Base-by-base conservation (phyloP, 139 green algal species). In the Chlorella sp. region DNA sequence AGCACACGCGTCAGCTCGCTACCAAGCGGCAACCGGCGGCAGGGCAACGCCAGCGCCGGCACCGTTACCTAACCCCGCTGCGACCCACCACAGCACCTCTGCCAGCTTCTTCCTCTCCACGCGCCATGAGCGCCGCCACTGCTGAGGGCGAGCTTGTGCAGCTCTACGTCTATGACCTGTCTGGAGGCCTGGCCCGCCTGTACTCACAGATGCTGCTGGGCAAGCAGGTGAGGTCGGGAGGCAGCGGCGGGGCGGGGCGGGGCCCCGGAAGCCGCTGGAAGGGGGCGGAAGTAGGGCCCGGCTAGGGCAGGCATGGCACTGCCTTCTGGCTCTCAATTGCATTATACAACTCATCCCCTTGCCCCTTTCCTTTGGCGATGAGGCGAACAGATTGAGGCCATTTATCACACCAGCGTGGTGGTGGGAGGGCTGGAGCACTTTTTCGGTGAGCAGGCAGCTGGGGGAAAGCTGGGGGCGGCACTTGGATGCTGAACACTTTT, bases 151-250 rank as follows among this genome's bases (percentile, higher is more conserved):
- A 92, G 9, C 76, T 79, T 34, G 96, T 98, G 0, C 91, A 96
- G 64, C 90, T 98, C 2, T 93, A 97, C 36, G 92, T 98, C 0
- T 98, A 98, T 77, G 97, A 98, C 85, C 84, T 98, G 0, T 95
- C 88, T 26, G 68, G 93, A 3, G 97, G 97, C 7, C 84, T 99
- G 61, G 97, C 97, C 5, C 73, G 86, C 0, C 30, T 88, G 12
- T 71, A 98, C 2, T 95, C 91, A 0, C 88, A 88, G 21, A 88
- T 93, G 86, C 82, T 98, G 22, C 89, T 98, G 24, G 96, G 96
- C 2, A 93, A 89, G 7, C 87, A 94, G 92, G 94, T 96, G 48
- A 19, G 90, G 48, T 5, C 48, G 48, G 48, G 7, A 9, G 48
- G 48, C n/a, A n/a, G 48, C 48, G 48, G 48, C 9, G 48, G 7